A percentile compares a stretch with the other conserved stretches of the same genome.
phyloP scores from a whole-genome alignment of 106 monocot genomes.

The Dendrobium nobile region DNA sequence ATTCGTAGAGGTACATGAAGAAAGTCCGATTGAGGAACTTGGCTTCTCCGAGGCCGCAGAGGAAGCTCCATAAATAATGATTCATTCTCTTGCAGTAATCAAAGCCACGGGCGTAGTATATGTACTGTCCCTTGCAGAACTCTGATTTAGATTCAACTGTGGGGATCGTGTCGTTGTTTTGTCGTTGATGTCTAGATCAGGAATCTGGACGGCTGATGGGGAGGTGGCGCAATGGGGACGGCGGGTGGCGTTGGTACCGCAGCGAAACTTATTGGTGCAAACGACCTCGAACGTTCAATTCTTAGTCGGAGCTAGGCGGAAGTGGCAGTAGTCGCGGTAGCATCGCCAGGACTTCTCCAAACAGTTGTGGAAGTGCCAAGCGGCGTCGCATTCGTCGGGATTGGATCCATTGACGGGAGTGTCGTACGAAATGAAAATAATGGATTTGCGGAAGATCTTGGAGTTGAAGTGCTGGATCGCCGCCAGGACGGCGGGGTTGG shows the following conservation, averaged over 20 bases:
- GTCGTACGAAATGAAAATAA: conserved; percentile 69
- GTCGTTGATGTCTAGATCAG: conserved; percentile 71
- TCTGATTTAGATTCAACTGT: conserved; percentile 58
- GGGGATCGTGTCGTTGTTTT: conserved; percentile 79
- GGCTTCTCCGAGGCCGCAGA: conserved; percentile 85
- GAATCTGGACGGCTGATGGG: conserved; percentile 22
- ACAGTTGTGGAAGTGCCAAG: conserved; percentile 78
- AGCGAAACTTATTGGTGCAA: conserved; percentile 55
- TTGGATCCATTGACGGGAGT: conserved; percentile 53
- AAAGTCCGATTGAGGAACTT: conserved; percentile 78
- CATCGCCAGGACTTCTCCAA: conserved; percentile 64
- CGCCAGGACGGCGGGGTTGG: conserved; percentile 46
- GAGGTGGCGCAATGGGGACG: background rate
- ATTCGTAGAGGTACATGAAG: conserved; percentile 75
- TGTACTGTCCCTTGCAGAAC: conserved; percentile 49
- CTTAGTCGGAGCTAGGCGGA: conserved; percentile 27
- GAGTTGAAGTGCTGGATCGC: conserved; percentile 60
- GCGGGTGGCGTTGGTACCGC: conserved; percentile 49
- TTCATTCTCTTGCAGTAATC: conserved; percentile 94
- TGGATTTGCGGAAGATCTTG: conserved; percentile 17
- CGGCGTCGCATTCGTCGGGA: conserved; percentile 57
- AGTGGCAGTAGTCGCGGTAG: conserved; percentile 80
- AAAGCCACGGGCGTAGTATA: conserved; percentile 67
- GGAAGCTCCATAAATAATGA: conserved; percentile 85
- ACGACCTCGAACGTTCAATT: conserved; percentile 39